Evolutionary conservation across 2,329 filamentous ascomycete species (phyloP), one percentile per base, ranked within the genome.

Genomic region (Davidsoniella australis): DNA sequence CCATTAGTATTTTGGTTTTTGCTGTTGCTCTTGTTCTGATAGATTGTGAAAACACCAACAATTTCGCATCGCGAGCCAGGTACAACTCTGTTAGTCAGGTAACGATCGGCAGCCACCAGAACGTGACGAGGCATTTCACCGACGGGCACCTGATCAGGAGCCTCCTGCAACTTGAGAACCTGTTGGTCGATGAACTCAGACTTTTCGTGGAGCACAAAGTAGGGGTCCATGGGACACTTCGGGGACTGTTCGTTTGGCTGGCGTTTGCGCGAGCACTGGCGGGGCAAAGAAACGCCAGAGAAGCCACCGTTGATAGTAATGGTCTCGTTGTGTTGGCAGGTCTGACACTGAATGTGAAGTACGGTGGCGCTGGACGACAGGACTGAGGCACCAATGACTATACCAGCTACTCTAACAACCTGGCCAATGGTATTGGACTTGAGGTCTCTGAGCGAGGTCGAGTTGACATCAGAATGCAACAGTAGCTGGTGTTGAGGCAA

Each of bases 1-100:
- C 82, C 82, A 47, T 79, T 80, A 2, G 74, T 77, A 16, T 73
- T 76, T 4, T 76, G 78, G 57, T 81, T 83, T 64, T 88, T 93
- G 40, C 77, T 82, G 24, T 17, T 18, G 39, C 81, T 83, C 64
- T 96, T 96, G 57, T 82, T 83, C 63, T 95, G 86, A 64, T 95
- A 98, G 60, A 96, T 96, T 26, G 89, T 95, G 68, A 95, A 98
- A 33, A 98, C 86, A 17, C 91, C 91, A 76, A 91, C 96, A 16
- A 98, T 75, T 2, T 87, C 94, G 63, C 91, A 98, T 62, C 89
- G 76, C 46, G 89, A 93, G 26, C 91, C 91, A 5, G 91, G 91
- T 3, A 98, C 88, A 2, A 98, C 91, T 47, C 87, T 78, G 62
- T 98, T 98, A 9, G 89, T 91, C 43, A 98, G 70, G 61, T 96